Evolutionary conservation across 345 rosid genomes (phyloP).

Genomic region (Mangifera indica): DNA sequence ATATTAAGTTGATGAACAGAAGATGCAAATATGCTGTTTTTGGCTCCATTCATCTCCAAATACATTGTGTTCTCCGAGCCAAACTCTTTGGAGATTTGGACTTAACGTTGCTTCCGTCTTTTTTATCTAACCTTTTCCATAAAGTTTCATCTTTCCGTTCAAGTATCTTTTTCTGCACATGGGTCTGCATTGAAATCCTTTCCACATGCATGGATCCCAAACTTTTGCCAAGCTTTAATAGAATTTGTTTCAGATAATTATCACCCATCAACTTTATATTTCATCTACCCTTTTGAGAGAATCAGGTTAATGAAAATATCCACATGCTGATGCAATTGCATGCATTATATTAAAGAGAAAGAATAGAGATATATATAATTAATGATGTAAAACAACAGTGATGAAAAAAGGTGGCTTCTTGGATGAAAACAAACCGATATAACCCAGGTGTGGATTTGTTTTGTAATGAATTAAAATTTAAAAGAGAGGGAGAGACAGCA

Average conservation of each 20-base stretch:
- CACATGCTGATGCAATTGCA: no score
- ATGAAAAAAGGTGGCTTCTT: conserved; percentile 1
- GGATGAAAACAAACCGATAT: conserved; percentile 14
- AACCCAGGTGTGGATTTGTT: conserved; percentile 1
- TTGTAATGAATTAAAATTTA: neutral
- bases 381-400: neutral
- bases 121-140: conserved; percentile 5
- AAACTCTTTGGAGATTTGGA: conserved; percentile 5
- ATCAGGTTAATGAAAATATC: neutral
- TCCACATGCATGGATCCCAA: neutral
- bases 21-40: conserved; percentile 11
- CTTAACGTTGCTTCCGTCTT: no score
- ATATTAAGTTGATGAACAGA: neutral
- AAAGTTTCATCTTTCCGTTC: conserved; percentile 15
- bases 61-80: conserved; percentile 9
- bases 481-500: neutral
- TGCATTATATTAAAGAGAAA: neutral
- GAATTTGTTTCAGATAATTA: no score
- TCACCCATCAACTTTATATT: no score
- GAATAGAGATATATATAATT: no score
- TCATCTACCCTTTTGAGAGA: neutral
- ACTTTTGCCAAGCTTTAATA: neutral
- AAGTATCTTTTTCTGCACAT: neutral
- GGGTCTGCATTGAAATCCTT: neutral
- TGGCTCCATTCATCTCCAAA: conserved; percentile 5